phyloP scores from a whole-genome alignment of 148 eudicot genomes.

The Chenopodium berlandieri region DNA sequence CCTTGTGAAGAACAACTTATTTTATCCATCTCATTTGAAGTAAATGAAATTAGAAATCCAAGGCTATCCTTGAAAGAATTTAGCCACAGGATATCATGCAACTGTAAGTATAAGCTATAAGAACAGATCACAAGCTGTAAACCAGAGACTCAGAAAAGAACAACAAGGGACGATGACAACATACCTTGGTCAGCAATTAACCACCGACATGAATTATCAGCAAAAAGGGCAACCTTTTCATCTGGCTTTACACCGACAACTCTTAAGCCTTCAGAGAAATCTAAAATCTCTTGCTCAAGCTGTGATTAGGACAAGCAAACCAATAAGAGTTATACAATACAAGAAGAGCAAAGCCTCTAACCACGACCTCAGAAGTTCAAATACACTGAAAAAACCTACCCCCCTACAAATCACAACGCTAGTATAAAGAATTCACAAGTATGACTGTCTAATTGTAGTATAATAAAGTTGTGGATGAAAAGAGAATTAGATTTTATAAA shows the following conservation, averaged over 20 bases:
- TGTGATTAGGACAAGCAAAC: not conserved
- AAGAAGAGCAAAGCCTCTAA: not conserved
- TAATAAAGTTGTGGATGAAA: not conserved
- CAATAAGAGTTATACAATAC: conserved; percentile 2
- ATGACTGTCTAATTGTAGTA: not conserved
- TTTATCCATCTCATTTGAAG: not conserved
- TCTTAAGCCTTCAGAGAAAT: too few species aligned
- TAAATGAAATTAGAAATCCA: not conserved
- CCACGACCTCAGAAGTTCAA: not conserved
- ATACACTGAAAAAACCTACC: not conserved
- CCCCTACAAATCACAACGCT: not conserved
- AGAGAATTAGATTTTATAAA: not conserved
- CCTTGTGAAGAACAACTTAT: too few species aligned
- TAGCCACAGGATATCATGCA: not conserved
- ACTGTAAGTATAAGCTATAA: not conserved
- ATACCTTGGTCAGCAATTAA: conserved; percentile 95
- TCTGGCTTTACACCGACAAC: too few species aligned
- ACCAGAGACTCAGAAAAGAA: not conserved
- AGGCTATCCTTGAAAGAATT: not conserved
- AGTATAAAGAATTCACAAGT: not conserved
- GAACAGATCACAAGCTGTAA: not conserved
- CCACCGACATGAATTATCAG: conserved; percentile 98
- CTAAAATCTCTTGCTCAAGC: too few species aligned
- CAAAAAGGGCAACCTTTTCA: too few species aligned
- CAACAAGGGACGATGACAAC: conserved; percentile 8